A percentile compares a stretch with the other conserved stretches of the same genome.
Conservation (phyloP, 768 basidiomycete species). For the Russula lepida region DNA sequence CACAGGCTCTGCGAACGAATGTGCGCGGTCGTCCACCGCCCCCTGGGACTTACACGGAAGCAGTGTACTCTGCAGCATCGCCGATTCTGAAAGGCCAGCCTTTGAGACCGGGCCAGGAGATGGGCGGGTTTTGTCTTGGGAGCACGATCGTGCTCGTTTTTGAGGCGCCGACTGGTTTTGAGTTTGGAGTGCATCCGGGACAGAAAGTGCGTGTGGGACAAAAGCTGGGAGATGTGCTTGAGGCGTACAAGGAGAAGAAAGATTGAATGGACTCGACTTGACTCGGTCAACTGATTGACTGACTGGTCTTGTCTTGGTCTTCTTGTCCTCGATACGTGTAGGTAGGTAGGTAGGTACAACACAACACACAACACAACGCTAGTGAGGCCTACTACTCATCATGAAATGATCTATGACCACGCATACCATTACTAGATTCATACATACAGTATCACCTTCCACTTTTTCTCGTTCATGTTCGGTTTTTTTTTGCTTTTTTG, state of each 20-base stretch:
- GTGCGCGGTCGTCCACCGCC: slow-evolving; percentile 63
- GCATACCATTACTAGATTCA: background rate
- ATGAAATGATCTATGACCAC: background rate
- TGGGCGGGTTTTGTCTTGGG: slow-evolving; percentile 95
- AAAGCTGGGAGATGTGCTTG: slow-evolving; percentile 50
- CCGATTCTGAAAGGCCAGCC: slow-evolving; percentile 83
- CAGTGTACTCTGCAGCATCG: slow-evolving; percentile 81
- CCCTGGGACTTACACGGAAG: slow-evolving; percentile 84
- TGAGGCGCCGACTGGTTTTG: slow-evolving; percentile 82
- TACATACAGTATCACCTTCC: background rate
- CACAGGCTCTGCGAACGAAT: slow-evolving; percentile 81
- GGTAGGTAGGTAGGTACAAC: too few species aligned
- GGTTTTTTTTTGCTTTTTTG: background rate
- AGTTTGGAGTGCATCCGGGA: slow-evolving; percentile 67
- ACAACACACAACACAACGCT: background rate
- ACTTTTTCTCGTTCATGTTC: background rate
- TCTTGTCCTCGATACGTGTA: background rate
- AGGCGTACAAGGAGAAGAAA: slow-evolving; percentile 28
- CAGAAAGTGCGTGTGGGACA: slow-evolving; percentile 86
- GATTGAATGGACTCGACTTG: background rate
- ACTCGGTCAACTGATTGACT: background rate
- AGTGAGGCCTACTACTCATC: background rate
- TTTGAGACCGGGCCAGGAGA: slow-evolving; percentile 79
- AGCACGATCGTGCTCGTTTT: slow-evolving; percentile 96
- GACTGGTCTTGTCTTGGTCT: background rate